phyloP scores from a whole-genome alignment of 805 yeast genomes.

The Cyberlindnera mrakii region DNA sequence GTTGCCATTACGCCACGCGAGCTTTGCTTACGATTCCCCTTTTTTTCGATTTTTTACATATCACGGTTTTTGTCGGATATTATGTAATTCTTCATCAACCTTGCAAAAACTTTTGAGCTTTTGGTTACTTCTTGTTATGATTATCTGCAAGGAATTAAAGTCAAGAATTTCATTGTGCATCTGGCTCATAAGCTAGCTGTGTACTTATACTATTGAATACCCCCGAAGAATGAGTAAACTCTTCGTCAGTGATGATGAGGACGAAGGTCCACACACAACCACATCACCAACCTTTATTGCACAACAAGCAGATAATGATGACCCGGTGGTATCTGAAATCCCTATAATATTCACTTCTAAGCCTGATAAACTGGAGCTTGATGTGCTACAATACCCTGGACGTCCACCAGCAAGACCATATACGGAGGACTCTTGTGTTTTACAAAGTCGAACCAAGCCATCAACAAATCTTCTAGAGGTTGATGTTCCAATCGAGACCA shows the following conservation, averaged over 20 bases:
- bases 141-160: no score
- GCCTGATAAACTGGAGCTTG: slow-evolving; percentile 27
- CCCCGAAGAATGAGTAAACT: slow-evolving; percentile 10
- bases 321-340: slow-evolving; percentile 52
- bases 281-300: slow-evolving; percentile 2
- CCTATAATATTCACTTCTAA: slow-evolving; percentile 44
- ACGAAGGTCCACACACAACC: slow-evolving; percentile 2
- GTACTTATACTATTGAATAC: no score
- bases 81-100: no score
- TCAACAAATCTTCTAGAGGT: slow-evolving; percentile 63
- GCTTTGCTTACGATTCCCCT: slow-evolving; percentile 19
- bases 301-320: slow-evolving; percentile 23
- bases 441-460: slow-evolving; percentile 48
- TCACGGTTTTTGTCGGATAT: no score
- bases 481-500: slow-evolving; percentile 67
- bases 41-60: no score
- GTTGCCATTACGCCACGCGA: slow-evolving; percentile 52
- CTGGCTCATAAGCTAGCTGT: no score
- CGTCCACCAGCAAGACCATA: slow-evolving; percentile 40
- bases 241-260: slow-evolving; percentile 19
- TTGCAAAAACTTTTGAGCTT: no score
- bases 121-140: no score
- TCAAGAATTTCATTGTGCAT: no score
- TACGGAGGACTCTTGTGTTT: slow-evolving; percentile 28
- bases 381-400: slow-evolving; percentile 58